phyloP scores from a whole-genome alignment of 1,284 basidiomycete species.

The Xerocomus minutiporus region DNA sequence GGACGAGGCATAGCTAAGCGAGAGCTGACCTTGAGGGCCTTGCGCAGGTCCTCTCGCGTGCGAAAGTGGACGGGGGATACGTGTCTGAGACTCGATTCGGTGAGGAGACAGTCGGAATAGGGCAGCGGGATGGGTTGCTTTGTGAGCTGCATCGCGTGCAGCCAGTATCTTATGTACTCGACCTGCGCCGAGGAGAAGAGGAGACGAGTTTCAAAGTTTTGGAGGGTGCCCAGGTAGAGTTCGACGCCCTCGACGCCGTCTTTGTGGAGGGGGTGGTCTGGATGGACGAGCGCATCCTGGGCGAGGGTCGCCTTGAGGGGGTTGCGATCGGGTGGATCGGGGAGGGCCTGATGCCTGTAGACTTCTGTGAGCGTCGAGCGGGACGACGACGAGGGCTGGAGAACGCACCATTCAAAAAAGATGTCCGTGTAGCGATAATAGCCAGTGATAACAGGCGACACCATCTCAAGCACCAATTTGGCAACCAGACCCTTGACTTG shows the following conservation, averaged over 20 bases:
- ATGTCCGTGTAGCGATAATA: conserved; percentile 80
- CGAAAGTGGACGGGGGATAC: conserved; percentile 56
- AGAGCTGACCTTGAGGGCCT: conserved; percentile 50
- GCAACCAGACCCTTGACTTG: background rate
- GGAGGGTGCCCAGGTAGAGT: conserved; percentile 71
- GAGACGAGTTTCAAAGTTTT: conserved; percentile 63
- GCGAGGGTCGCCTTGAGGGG: conserved; percentile 68
- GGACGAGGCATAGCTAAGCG: background rate
- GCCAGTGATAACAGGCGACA: conserved; percentile 50
- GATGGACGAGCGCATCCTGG: conserved; percentile 59
- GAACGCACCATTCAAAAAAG: conserved; percentile 61
- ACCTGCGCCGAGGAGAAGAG: conserved; percentile 79
- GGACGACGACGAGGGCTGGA: background rate
- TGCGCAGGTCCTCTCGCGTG: conserved; percentile 50
- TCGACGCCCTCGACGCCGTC: conserved; percentile 60
- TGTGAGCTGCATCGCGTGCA: conserved; percentile 69
- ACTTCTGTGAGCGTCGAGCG: background rate
- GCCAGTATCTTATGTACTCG: conserved; percentile 81
- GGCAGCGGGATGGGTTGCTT: conserved; percentile 62
- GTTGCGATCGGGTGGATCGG: conserved; percentile 48
- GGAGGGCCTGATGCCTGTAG: conserved; percentile 43
- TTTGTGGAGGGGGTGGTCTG: conserved; percentile 68
- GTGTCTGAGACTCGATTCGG: conserved; percentile 47
- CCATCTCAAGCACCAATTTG: conserved; percentile 22
- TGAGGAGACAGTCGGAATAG: conserved; percentile 66